These are phyloP conservation scores for Sanghuangporus baumii DNA, from an alignment of 1,284 basidiomycete genomes.

Conservation along the genomic window DNA sequence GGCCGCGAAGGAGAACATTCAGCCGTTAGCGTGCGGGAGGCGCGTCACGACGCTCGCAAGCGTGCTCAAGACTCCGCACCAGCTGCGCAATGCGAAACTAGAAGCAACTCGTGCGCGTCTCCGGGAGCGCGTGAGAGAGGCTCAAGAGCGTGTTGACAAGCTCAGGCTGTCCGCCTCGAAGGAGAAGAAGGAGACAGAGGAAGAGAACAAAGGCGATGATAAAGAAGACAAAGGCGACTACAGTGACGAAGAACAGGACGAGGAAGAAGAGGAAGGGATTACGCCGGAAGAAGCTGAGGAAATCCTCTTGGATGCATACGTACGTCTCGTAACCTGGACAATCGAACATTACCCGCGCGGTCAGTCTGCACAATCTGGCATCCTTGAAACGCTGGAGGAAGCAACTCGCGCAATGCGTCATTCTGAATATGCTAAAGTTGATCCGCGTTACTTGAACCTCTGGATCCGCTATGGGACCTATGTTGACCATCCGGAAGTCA, in stretches of 20 bases:
- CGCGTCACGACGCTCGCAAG: slow-evolving; percentile 68
- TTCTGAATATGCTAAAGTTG: slow-evolving; percentile 60
- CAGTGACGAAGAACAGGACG: slow-evolving; percentile 42
- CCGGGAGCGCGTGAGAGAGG: slow-evolving; percentile 46
- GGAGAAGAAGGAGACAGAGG: slow-evolving; percentile 23
- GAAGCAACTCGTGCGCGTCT: slow-evolving; percentile 55
- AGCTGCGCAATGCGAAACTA: slow-evolving; percentile 62
- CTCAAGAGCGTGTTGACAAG: slow-evolving; percentile 31
- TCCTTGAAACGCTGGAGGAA: slow-evolving; percentile 78
- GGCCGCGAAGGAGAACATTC: slow-evolving; percentile 78
- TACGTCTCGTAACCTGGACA: slow-evolving; percentile 63
- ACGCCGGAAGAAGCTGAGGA: slow-evolving; percentile 23
- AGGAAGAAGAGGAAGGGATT: slow-evolving; percentile 33
- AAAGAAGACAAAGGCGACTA: slow-evolving; percentile 14
- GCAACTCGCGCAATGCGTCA: slow-evolving; percentile 73
- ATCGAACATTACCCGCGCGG: slow-evolving; percentile 64
- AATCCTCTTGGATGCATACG: slow-evolving; percentile 46
- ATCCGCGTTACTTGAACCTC: slow-evolving; percentile 84
- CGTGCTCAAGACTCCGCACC: slow-evolving; percentile 67
- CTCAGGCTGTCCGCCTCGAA: slow-evolving; percentile 21
- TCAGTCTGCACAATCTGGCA: slow-evolving; percentile 64
- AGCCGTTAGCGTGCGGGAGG: slow-evolving; percentile 67
- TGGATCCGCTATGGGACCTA: slow-evolving; percentile 90
- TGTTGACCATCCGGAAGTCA: slow-evolving; percentile 67
- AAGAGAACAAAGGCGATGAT: slow-evolving; percentile 25